Conservation (phyloP, 257 asterid species). For the Nicotiana obtusifolia region DNA sequence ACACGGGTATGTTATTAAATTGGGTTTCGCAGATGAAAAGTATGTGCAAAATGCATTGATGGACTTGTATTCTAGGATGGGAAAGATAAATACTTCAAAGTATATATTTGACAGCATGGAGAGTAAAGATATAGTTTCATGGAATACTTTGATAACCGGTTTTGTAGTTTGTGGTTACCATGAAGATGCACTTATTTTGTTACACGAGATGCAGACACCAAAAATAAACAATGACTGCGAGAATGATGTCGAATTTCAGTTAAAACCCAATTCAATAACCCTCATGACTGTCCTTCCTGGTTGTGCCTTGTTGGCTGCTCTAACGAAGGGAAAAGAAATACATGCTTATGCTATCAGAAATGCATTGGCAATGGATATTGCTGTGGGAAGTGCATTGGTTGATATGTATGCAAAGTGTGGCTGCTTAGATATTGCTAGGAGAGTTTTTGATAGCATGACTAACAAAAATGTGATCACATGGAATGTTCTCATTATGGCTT, state of each 20-base stretch:
- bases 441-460: slow-evolving; percentile 59
- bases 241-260: slow-evolving; percentile 14
- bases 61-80: slow-evolving; percentile 81
- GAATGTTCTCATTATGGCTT: slow-evolving; percentile 83
- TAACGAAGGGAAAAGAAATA: slow-evolving; percentile 73
- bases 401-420: slow-evolving; percentile 94
- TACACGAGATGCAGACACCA: slow-evolving; percentile 45
- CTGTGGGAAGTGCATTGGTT: slow-evolving; percentile 78
- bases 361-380: slow-evolving; percentile 51
- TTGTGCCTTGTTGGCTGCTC: slow-evolving; percentile 64
- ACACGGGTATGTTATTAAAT: slow-evolving; percentile 73
- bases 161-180: slow-evolving; percentile 68
- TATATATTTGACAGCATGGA: slow-evolving; percentile 60
- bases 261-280: slow-evolving; percentile 71
- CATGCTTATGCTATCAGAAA: slow-evolving; percentile 64
- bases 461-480: slow-evolving; percentile 68
- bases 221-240: slow-evolving; percentile 13
- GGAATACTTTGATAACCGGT: slow-evolving; percentile 87
- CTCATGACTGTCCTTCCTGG: slow-evolving; percentile 81
- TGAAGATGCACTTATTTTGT: slow-evolving; percentile 55
- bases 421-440: slow-evolving; percentile 54
- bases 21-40: slow-evolving; percentile 52
- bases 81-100: slow-evolving; percentile 42
- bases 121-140: slow-evolving; percentile 65
- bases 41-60: slow-evolving; percentile 79